phyloP scores from a whole-genome alignment of 2,329 filamentous ascomycete species.

The Pseudogymnoascus sp. region DNA sequence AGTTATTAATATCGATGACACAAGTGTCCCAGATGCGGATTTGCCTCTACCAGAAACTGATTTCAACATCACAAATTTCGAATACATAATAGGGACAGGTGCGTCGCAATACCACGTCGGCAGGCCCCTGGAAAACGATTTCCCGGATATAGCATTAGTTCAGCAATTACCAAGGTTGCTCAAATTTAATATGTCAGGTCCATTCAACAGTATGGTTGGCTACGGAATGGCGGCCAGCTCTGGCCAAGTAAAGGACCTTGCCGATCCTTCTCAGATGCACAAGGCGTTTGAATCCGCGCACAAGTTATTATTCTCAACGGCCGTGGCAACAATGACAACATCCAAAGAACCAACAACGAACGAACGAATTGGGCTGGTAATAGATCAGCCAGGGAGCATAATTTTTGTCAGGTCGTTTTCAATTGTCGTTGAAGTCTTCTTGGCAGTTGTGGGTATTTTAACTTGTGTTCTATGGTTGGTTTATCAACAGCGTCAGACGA shows the following conservation, averaged over 20 bases:
- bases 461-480: constrained; percentile 15
- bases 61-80: constrained; percentile 34
- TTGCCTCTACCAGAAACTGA: constrained; percentile 20
- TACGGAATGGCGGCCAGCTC: constrained; percentile 29
- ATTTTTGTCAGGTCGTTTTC: constrained; percentile 21
- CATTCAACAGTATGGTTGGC: constrained; percentile 29
- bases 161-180: constrained; percentile 17
- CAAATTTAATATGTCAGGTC: constrained; percentile 19
- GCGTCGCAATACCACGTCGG: constrained; percentile 9
- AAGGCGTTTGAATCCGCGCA: constrained; percentile 34
- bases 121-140: neutral
- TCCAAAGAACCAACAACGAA: neutral
- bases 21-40: neutral
- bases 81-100: constrained; percentile 26
- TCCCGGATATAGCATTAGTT: constrained; percentile 13
- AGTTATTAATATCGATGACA: constrained; percentile 14
- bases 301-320: constrained; percentile 33
- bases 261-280: constrained; percentile 27
- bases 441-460: constrained; percentile 19
- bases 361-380: neutral
- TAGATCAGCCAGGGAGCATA: constrained; percentile 14
- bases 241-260: constrained; percentile 24
- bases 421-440: constrained; percentile 20
- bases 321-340: constrained; percentile 17
- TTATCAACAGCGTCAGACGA: constrained; percentile 16